Conservation (phyloP, 352 stramenopile species). For the Globisporangium emineosum region DNA sequence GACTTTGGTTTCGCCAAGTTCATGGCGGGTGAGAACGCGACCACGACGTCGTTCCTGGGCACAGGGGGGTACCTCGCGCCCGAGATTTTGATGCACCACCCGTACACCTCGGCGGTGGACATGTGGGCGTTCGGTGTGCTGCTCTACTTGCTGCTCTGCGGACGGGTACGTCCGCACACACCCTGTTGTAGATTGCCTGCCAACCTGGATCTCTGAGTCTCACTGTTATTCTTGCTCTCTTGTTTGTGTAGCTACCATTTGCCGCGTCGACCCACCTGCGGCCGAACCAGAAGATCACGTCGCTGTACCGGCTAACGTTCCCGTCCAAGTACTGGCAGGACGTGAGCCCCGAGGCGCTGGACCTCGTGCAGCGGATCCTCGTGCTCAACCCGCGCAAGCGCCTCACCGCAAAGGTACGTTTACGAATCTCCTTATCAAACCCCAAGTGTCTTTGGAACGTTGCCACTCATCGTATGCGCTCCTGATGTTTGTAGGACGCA, state of each 20-base stretch:
- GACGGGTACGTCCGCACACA: slow-evolving; percentile 66
- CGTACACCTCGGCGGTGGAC: slow-evolving; percentile 95
- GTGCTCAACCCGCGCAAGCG: slow-evolving; percentile 52
- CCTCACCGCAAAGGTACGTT: slow-evolving; percentile 33
- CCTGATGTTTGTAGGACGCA: slow-evolving; percentile 26
- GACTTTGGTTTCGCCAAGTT: slow-evolving; percentile 98
- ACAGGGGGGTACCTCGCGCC: slow-evolving; percentile 95
- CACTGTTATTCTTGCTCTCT: not conserved
- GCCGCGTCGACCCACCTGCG: slow-evolving; percentile 53
- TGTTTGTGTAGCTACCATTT: slow-evolving; percentile 47
- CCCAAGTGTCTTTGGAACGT: not conserved
- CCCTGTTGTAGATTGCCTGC: not conserved
- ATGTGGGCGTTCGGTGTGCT: slow-evolving; percentile 97
- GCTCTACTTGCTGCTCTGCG: slow-evolving; percentile 95
- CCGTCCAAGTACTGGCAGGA: slow-evolving; percentile 72
- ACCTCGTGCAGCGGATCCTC: slow-evolving; percentile 59
- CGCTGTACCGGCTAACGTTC: slow-evolving; percentile 68
- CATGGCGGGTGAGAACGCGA: slow-evolving; percentile 44
- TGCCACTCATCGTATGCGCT: not conserved
- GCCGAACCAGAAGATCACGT: slow-evolving; percentile 57
- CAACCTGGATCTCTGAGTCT: not conserved
- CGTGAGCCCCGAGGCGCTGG: slow-evolving; percentile 52
- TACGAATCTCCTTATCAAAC: not conserved
- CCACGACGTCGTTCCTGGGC: slow-evolving; percentile 72
- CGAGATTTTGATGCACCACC: slow-evolving; percentile 95